Conservation (phyloP, 2,329 filamentous ascomycete genomes). For the Leptographium procerum region DNA sequence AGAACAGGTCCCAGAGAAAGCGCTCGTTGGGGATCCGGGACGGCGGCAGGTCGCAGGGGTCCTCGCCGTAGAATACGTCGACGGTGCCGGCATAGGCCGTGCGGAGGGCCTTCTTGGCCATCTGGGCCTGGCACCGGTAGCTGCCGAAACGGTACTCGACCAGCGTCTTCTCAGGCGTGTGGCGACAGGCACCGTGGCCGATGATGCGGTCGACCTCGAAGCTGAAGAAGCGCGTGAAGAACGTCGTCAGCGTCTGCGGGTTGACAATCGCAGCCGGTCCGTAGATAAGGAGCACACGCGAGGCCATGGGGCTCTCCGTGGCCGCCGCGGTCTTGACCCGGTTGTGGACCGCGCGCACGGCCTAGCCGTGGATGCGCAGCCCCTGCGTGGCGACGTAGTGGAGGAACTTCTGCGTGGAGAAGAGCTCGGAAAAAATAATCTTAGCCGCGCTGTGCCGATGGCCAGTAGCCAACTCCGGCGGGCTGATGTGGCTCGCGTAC, state of each 20-base stretch:
- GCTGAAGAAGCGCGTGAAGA: conserved; percentile 30
- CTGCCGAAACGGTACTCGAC: conserved; percentile 44
- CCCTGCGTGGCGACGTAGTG: conserved; percentile 12
- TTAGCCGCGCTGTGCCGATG: conserved; percentile 32
- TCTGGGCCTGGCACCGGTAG: conserved; percentile 40
- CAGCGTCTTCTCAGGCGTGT: conserved; percentile 12
- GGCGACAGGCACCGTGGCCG: conserved; percentile 15
- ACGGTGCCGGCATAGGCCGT: conserved; percentile 7
- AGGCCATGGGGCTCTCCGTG: conserved; percentile 16
- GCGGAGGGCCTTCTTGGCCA: conserved; percentile 24
- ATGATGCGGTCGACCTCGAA: conserved; percentile 36
- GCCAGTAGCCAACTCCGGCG: conserved; percentile 25
- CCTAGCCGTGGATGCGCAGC: conserved; percentile 24
- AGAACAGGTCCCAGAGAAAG: neutral
- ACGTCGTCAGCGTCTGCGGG: conserved; percentile 22
- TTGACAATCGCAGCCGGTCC: conserved; percentile 34
- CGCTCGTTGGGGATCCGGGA: neutral
- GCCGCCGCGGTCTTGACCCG: conserved; percentile 14
- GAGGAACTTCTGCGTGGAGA: conserved; percentile 6
- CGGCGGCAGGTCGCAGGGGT: neutral
- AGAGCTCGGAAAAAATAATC: conserved; percentile 33
- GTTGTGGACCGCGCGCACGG: conserved; percentile 24
- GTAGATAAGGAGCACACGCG: conserved; percentile 39
- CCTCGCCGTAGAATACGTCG: conserved; percentile 12
- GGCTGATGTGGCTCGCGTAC: conserved; percentile 40